These are phyloP conservation scores for Rhexocercosporidium sp. DNA, from an alignment of 2,329 filamentous ascomycete genomes.

Conservation along the genomic window DNA sequence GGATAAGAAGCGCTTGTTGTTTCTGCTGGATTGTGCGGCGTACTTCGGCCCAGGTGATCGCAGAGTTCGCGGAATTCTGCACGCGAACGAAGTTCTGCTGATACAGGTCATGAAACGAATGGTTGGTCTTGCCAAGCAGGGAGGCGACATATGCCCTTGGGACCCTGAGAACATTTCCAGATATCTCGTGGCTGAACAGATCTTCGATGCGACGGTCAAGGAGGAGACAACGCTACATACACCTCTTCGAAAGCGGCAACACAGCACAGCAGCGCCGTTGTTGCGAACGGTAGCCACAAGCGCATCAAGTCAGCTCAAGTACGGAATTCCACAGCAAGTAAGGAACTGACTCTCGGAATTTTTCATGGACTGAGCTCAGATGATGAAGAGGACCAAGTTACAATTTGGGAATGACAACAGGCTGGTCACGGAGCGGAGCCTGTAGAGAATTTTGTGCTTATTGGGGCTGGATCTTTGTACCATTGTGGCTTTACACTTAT, in stretches of 20 bases:
- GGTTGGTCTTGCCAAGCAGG: not conserved
- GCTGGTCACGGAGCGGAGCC: too few relatives aligned
- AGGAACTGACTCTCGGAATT: too few relatives aligned
- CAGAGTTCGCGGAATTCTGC: not conserved
- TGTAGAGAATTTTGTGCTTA: too few relatives aligned
- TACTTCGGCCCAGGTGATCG: not conserved
- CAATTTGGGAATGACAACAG: too few relatives aligned
- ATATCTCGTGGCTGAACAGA: not conserved
- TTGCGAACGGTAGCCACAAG: not conserved
- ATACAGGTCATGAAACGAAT: slow-evolving; percentile 2
- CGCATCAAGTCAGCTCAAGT: not conserved
- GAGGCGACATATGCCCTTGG: slow-evolving; percentile 1
- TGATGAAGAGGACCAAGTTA: too few relatives aligned
- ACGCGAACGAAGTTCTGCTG: not conserved
- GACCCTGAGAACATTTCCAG: not conserved
- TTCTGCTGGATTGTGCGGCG: slow-evolving; percentile 1
- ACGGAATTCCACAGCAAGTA: too few relatives aligned
- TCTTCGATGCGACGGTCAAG: not conserved
- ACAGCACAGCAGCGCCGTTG: not conserved
- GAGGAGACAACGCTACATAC: not conserved
- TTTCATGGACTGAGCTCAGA: too few relatives aligned
- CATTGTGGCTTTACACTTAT: too few relatives aligned
- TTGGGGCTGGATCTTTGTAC: too few relatives aligned
- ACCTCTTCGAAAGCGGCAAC: not conserved
- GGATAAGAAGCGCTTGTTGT: not conserved